Evolutionary conservation across 2,329 filamentous ascomycete genomes (phyloP), one percentile per base, ranked within the genome.

Genomic region (Aureobasidium sp.): DNA sequence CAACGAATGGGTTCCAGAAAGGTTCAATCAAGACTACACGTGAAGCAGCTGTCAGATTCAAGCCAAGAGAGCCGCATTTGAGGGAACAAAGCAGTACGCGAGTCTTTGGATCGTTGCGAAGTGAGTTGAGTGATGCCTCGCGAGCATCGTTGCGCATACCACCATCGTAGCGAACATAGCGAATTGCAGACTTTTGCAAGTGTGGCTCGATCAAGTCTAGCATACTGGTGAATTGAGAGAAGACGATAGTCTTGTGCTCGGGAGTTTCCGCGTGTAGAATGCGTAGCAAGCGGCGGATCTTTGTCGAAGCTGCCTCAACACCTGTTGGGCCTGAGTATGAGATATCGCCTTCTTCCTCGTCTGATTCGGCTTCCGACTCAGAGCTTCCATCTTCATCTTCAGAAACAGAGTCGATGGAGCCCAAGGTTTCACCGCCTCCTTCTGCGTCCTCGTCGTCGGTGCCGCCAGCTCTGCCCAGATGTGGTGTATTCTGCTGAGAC

Each of bases 191-290:
- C 53, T 85, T 82, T 49, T 82, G 81, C 64, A 99, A 80, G 75
- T 97, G 97, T 2, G 94, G 94, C 72, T 97, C 91, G 65, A 99
- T 87, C 31, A 97, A 86, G 77, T 97, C 90, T 49, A 99, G 85
- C 94, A 99, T 99, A 0, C 91, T 94, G 0, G 94, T 99, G 76
- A 99, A 99, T 70, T 97, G 91, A 1, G 91, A 96, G 76, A 99
- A 99, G 66, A 99, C 91, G 70, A 99, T 99, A 72, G 96, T 96
- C 73, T 99, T 99, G 81, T 96, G 90, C 64, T 91, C 81, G 1
- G 82, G 78, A 0, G 87, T 86, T 74, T 99, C 94, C 48, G 84
- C 84, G 66, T 86, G 83, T 9, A 99, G 83, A 57, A 99, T 89
- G 64, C 85, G 81, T 70, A 96, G 83, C 22, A 97, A 82, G 68